These are phyloP conservation scores for Aphanomyces stellatus DNA, from an alignment of 352 stramenopile species.

Conservation along the genomic window DNA sequence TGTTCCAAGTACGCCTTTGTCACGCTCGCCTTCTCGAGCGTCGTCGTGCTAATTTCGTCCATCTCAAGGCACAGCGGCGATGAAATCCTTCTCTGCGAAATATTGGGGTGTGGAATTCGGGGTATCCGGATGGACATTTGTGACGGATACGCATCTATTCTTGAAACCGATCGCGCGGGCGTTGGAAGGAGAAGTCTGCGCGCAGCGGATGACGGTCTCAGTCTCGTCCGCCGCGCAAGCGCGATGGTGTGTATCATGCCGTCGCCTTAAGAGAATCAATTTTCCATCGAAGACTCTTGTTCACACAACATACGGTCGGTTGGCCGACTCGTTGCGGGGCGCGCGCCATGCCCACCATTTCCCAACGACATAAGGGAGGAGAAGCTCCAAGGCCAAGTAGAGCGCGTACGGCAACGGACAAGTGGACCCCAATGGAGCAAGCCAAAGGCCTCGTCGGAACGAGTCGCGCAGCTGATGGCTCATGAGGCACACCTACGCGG, in stretches of 20 bases:
- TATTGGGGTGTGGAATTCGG: not conserved
- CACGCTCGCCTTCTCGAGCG: constrained; percentile 77
- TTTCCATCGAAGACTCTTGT: too few relatives aligned
- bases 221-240: too few relatives aligned
- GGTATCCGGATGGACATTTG: not conserved
- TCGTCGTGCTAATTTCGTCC: constrained; percentile 71
- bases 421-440: constrained; percentile 14
- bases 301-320: too few relatives aligned
- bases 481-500: constrained; percentile 1
- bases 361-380: not conserved
- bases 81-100: constrained; percentile 1
- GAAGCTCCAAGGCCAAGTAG: constrained; percentile 11
- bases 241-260: too few relatives aligned
- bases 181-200: too few relatives aligned
- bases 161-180: too few relatives aligned
- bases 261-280: too few relatives aligned
- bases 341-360: not conserved
- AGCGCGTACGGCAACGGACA: constrained; percentile 1
- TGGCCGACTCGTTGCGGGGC: too few relatives aligned
- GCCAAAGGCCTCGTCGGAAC: constrained; percentile 16
- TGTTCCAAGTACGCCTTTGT: constrained; percentile 85
- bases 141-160: too few relatives aligned
- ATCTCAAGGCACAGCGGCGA: not conserved
- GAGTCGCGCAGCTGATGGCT: constrained; percentile 18
- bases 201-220: too few relatives aligned